These are phyloP conservation scores for Phytophthora capsici DNA, from an alignment of 352 stramenopile species.

Conservation along the genomic window DNA sequence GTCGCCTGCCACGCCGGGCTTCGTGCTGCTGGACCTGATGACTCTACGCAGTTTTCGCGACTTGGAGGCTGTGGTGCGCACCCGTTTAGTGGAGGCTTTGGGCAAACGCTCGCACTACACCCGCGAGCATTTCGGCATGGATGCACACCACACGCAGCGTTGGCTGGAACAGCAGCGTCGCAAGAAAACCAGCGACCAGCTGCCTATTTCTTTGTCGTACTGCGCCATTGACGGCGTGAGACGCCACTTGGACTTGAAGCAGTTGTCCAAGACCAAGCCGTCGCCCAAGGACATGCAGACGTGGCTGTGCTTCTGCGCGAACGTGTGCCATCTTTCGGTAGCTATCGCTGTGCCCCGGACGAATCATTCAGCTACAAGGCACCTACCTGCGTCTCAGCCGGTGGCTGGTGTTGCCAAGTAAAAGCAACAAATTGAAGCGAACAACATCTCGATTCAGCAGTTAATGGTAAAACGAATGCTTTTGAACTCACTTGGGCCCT, in stretches of 20 bases:
- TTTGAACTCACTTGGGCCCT: slow-evolving; percentile 19
- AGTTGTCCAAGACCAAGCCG: slow-evolving; percentile 9
- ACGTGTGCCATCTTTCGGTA: slow-evolving; percentile 64
- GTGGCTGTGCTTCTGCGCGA: slow-evolving; percentile 77
- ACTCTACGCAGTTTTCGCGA: slow-evolving; percentile 47
- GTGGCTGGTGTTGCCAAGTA: slow-evolving; percentile 20
- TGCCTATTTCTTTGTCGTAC: slow-evolving; percentile 49
- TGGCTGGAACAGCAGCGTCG: slow-evolving; percentile 43
- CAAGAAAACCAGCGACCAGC: slow-evolving; percentile 28
- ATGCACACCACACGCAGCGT: slow-evolving; percentile 28
- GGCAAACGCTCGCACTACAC: slow-evolving; percentile 39
- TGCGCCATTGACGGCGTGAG: slow-evolving; percentile 42
- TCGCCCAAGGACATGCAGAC: slow-evolving; percentile 33
- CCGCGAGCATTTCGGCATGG: slow-evolving; percentile 41
- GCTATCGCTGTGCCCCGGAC: slow-evolving; percentile 28
- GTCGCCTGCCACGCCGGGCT: slow-evolving; percentile 29
- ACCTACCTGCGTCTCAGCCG: slow-evolving; percentile 2
- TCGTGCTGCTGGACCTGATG: slow-evolving; percentile 56
- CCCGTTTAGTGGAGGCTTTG: slow-evolving; percentile 39
- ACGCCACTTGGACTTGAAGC: slow-evolving; percentile 22
- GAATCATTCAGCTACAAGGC: slow-evolving; percentile 2
- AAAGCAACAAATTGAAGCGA: slow-evolving; percentile 2
- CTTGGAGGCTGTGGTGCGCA: slow-evolving; percentile 46
- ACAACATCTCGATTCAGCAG: slow-evolving; percentile 18
- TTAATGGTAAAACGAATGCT: slow-evolving; percentile 7